Conservation (phyloP, 2,329 filamentous ascomycete genomes). For the Fusarium compactum region DNA sequence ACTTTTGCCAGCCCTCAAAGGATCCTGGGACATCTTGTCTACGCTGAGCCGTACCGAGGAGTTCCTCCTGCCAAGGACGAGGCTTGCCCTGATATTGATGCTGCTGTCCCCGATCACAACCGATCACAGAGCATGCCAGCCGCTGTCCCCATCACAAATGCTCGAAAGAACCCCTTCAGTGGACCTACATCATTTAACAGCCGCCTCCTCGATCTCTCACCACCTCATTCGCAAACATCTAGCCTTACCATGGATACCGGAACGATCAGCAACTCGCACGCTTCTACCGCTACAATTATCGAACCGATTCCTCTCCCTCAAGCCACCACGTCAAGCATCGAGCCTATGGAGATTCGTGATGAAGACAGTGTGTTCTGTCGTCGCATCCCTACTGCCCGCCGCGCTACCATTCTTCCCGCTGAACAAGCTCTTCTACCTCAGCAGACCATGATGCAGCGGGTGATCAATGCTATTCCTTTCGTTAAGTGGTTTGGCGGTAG, state of each 20-base stretch:
- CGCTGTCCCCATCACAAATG: slow-evolving; percentile 42
- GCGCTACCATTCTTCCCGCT: slow-evolving; percentile 73
- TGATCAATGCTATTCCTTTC: slow-evolving; percentile 75
- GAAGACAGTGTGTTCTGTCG: slow-evolving; percentile 65
- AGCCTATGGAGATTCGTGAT: slow-evolving; percentile 49
- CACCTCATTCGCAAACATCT: slow-evolving; percentile 62
- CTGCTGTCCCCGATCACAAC: slow-evolving; percentile 49
- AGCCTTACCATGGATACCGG: slow-evolving; percentile 69
- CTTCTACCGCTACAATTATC: slow-evolving; percentile 61
- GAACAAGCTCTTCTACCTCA: slow-evolving; percentile 78
- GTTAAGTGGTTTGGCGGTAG: slow-evolving; percentile 77
- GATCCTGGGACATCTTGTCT: slow-evolving; percentile 77
- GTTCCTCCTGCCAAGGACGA: slow-evolving; percentile 73
- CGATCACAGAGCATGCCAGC: slow-evolving; percentile 55
- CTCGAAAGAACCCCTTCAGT: slow-evolving; percentile 46
- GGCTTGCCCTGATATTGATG: slow-evolving; percentile 67
- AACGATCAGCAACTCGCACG: slow-evolving; percentile 60
- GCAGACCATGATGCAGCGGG: slow-evolving; percentile 71
- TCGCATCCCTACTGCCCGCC: slow-evolving; percentile 74
- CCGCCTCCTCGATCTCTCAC: slow-evolving; percentile 56
- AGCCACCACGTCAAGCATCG: slow-evolving; percentile 40
- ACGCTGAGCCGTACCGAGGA: slow-evolving; percentile 77
- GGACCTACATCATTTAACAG: slow-evolving; percentile 54
- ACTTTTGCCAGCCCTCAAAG: slow-evolving; percentile 77
- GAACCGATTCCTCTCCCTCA: slow-evolving; percentile 44